These are phyloP conservation scores for Phellopilus nigrolimitatus DNA, from an alignment of 1,284 basidiomycete genomes.

Conservation along the genomic window DNA sequence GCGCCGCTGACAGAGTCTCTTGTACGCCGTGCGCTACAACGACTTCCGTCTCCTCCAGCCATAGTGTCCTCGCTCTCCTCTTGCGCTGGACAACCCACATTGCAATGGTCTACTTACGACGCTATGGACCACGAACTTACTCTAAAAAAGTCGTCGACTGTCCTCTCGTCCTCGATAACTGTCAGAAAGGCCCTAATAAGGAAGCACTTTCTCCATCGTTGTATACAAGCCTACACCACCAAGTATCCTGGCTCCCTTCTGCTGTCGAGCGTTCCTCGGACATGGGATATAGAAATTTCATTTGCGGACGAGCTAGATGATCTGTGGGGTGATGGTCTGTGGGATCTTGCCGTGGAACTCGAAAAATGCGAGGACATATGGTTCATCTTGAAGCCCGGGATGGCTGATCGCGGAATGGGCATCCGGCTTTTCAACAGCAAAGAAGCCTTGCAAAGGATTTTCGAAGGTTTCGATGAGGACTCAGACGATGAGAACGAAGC, in stretches of 20 bases:
- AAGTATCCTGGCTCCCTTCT: slow-evolving; percentile 65
- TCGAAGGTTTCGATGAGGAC: slow-evolving; percentile 78
- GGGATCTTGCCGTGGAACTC: slow-evolving; percentile 72
- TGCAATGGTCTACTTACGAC: slow-evolving; percentile 85
- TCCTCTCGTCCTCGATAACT: slow-evolving; percentile 81
- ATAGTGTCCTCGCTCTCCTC: slow-evolving; percentile 24
- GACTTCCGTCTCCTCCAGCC: slow-evolving; percentile 30
- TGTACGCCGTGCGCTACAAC: slow-evolving; percentile 56
- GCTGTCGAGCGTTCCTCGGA: slow-evolving; percentile 59
- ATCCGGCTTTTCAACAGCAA: slow-evolving; percentile 87
- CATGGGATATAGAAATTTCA: slow-evolving; percentile 86
- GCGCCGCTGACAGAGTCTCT: slow-evolving; percentile 74
- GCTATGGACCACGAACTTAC: slow-evolving; percentile 73
- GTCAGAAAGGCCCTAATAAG: slow-evolving; percentile 93
- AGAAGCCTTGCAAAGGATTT: slow-evolving; percentile 70
- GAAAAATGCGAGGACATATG: slow-evolving; percentile 49
- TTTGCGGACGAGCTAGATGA: slow-evolving; percentile 96
- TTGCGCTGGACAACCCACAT: slow-evolving; percentile 1
- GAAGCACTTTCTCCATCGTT: slow-evolving; percentile 88
- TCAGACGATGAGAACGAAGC: slow-evolving; percentile 39
- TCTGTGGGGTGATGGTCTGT: slow-evolving; percentile 89
- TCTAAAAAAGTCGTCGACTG: slow-evolving; percentile 38
- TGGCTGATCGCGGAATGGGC: slow-evolving; percentile 95
- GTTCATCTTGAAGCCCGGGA: slow-evolving; percentile 97
- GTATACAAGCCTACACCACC: slow-evolving; percentile 67